Conservation (phyloP, 2,329 filamentous ascomycete genomes). For the Mycogone perniciosa region DNA sequence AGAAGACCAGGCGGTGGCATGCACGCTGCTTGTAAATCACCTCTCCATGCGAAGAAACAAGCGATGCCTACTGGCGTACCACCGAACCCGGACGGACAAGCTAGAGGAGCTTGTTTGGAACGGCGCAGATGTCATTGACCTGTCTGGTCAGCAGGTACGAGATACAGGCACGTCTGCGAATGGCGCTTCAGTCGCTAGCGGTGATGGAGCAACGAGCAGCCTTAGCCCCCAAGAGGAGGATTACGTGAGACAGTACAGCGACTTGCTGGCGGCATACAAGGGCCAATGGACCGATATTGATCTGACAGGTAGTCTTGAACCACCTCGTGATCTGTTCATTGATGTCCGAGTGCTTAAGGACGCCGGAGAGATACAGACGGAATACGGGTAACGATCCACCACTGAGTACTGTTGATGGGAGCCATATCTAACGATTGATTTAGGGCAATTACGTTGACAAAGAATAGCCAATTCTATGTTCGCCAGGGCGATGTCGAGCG, state of each 20-base stretch:
- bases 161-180: conserved; percentile 29
- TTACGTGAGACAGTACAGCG: conserved; percentile 85
- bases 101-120: conserved; percentile 92
- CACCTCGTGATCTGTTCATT: conserved; percentile 92
- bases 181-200: conserved; percentile 30
- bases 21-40: conserved; percentile 86
- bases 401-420: background rate
- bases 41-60: conserved; percentile 95
- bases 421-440: conserved; percentile 18
- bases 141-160: conserved; percentile 50
- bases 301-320: conserved; percentile 86
- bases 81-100: conserved; percentile 82
- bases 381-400: conserved; percentile 71
- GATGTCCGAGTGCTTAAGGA: conserved; percentile 94
- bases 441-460: conserved; percentile 90
- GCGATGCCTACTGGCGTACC: conserved; percentile 88
- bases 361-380: conserved; percentile 96
- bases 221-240: conserved; percentile 95
- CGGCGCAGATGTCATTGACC: conserved; percentile 74
- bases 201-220: conserved; percentile 59
- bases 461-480: conserved; percentile 97
- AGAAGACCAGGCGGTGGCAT: conserved; percentile 75
- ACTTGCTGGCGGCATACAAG: conserved; percentile 92
- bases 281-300: conserved; percentile 98
- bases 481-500: conserved; percentile 92